These are phyloP conservation scores for Aureobasidium musti DNA, from an alignment of 2,329 filamentous ascomycete species.

Conservation along the genomic window DNA sequence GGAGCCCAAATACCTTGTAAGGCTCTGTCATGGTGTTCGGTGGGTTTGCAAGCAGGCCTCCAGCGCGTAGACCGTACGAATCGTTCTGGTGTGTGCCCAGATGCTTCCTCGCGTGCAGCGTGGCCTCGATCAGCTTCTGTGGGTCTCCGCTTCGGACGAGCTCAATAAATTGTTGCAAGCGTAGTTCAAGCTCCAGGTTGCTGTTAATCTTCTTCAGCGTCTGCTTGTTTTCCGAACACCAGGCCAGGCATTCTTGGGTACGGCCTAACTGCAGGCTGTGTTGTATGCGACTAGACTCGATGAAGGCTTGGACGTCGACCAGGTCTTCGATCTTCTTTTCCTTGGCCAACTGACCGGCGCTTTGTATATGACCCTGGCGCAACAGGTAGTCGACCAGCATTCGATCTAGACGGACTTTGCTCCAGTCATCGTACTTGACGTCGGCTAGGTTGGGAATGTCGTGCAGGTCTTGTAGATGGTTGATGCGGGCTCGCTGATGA, in stretches of 20 bases:
- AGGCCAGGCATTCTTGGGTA: slow-evolving; percentile 76
- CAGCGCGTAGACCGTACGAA: slow-evolving; percentile 70
- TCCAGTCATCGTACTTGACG: slow-evolving; percentile 92
- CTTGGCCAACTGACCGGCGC: slow-evolving; percentile 70
- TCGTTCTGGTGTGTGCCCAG: slow-evolving; percentile 69
- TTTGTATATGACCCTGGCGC: slow-evolving; percentile 77
- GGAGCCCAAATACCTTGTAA: slow-evolving; percentile 55
- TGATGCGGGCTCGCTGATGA: slow-evolving; percentile 73
- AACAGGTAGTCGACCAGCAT: slow-evolving; percentile 91
- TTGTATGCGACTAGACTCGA: slow-evolving; percentile 76
- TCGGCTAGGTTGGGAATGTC: slow-evolving; percentile 79
- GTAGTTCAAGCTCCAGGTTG: slow-evolving; percentile 87
- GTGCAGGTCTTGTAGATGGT: slow-evolving; percentile 80
- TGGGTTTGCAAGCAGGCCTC: slow-evolving; percentile 75
- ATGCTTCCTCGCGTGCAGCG: slow-evolving; percentile 78
- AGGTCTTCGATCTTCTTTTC: slow-evolving; percentile 77
- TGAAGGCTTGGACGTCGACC: slow-evolving; percentile 87
- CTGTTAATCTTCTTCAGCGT: slow-evolving; percentile 85
- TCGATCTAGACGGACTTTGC: slow-evolving; percentile 74
- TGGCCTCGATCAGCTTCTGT: slow-evolving; percentile 71
- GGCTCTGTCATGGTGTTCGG: slow-evolving; percentile 61
- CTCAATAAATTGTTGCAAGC: slow-evolving; percentile 94
- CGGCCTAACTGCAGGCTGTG: slow-evolving; percentile 69
- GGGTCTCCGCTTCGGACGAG: slow-evolving; percentile 69
- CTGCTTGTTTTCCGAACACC: slow-evolving; percentile 93